phyloP scores from a whole-genome alignment of 1,284 basidiomycete genomes.

The Polyporus tsugae region DNA sequence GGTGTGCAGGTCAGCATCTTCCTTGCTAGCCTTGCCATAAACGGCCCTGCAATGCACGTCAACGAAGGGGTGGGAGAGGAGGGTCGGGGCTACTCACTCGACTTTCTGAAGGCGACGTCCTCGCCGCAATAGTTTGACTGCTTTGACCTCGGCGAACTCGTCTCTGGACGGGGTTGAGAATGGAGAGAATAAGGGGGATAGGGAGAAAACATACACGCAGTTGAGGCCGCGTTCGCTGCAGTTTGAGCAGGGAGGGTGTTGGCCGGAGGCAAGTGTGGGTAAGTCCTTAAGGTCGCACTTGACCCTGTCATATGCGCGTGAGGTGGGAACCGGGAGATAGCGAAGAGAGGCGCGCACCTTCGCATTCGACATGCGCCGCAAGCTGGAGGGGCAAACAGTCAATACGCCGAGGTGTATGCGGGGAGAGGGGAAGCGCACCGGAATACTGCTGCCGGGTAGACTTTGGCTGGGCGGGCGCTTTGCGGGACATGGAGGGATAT shows the following conservation, averaged over 20 bases:
- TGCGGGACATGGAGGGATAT: constrained; percentile 32
- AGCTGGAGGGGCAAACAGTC: constrained; percentile 56
- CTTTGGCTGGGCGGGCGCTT: constrained; percentile 36
- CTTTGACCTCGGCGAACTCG: constrained; percentile 88
- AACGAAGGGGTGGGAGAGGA: constrained; percentile 10
- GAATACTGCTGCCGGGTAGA: constrained; percentile 39
- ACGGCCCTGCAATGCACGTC: constrained; percentile 43
- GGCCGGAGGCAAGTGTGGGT: constrained; percentile 53
- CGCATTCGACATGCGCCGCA: constrained; percentile 92
- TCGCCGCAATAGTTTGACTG: constrained; percentile 83
- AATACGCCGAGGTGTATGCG: constrained; percentile 35
- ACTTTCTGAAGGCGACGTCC: constrained; percentile 88
- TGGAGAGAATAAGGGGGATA: constrained; percentile 8
- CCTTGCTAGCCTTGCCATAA: constrained; percentile 51
- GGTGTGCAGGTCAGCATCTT: constrained; percentile 52
- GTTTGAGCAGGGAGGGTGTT: constrained; percentile 80
- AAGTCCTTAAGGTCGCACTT: constrained; percentile 85
- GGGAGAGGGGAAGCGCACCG: constrained; percentile 47
- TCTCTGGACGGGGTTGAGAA: constrained; percentile 53
- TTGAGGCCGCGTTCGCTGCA: constrained; percentile 87
- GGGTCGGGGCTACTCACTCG: constrained; percentile 46
- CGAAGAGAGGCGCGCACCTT: constrained; percentile 53
- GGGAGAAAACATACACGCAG: constrained; percentile 72
- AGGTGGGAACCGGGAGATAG: constrained; percentile 16
- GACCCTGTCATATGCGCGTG: constrained; percentile 56